These are phyloP conservation scores for Aspergillus jensenii DNA, from an alignment of 2,329 filamentous ascomycete species.

Conservation along the genomic window DNA sequence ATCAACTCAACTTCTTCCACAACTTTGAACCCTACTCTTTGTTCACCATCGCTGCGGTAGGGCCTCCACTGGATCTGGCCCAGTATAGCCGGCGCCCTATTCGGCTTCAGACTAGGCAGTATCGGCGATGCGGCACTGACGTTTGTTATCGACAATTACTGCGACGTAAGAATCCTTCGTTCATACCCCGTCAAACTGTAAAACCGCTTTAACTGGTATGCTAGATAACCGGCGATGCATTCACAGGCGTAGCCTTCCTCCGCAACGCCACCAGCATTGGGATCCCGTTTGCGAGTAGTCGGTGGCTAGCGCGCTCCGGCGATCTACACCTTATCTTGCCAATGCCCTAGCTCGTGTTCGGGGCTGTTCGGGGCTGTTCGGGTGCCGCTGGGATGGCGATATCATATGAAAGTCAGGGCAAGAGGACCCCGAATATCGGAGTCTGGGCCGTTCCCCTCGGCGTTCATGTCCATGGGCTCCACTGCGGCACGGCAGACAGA, in stretches of 20 bases:
- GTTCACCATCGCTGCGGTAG: constrained; percentile 13
- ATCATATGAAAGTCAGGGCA: too few species aligned
- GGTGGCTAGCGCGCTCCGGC: constrained; percentile 18
- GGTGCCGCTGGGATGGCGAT: too few species aligned
- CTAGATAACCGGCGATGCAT: constrained; percentile 49
- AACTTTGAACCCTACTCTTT: constrained; percentile 23
- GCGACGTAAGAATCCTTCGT: not conserved
- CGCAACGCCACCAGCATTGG: constrained; percentile 46
- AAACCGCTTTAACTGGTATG: too few species aligned
- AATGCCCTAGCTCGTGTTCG: too few species aligned
- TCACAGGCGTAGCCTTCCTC: constrained; percentile 47
- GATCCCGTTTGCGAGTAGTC: constrained; percentile 43
- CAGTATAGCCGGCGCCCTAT: not conserved
- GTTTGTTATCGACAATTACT: not conserved
- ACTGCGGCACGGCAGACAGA: too few species aligned
- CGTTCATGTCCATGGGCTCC: too few species aligned
- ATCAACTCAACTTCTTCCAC: constrained; percentile 20
- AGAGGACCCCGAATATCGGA: too few species aligned
- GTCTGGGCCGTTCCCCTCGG: too few species aligned
- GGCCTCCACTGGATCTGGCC: not conserved
- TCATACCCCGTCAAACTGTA: not conserved
- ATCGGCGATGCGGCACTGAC: not conserved
- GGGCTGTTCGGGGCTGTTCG: too few species aligned
- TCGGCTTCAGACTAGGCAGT: not conserved
- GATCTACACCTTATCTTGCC: too few species aligned